A percentile compares a stretch with the other conserved stretches of the same genome.
Evolutionary conservation across 2,329 filamentous ascomycete species (phyloP).

Genomic region (Myriosclerotinia duriaeana): DNA sequence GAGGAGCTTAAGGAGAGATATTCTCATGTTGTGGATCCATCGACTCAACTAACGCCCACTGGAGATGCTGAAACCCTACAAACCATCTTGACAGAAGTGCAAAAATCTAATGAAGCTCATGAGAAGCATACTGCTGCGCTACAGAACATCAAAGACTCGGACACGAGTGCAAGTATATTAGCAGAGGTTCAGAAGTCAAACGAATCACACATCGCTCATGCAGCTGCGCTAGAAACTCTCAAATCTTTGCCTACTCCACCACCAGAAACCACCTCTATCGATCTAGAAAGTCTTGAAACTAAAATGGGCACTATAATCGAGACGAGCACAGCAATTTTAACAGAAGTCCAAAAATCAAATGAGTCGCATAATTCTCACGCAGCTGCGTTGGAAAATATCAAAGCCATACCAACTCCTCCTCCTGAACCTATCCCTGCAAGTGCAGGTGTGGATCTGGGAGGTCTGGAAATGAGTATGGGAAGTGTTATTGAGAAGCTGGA

Average conservation of each 20-base stretch:
- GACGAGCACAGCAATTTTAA: slow-evolving; percentile 26
- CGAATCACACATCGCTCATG: slow-evolving; percentile 26
- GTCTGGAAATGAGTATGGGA: slow-evolving; percentile 2
- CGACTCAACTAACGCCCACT: neutral
- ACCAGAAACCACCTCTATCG: slow-evolving; percentile 7
- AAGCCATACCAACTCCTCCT: slow-evolving; percentile 16
- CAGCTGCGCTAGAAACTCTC: slow-evolving; percentile 26
- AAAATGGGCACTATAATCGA: slow-evolving; percentile 23
- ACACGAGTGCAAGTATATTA: slow-evolving; percentile 27
- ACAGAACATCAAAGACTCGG: slow-evolving; percentile 19
- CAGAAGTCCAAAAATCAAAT: slow-evolving; percentile 26
- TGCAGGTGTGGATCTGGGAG: slow-evolving; percentile 9
- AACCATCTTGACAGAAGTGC: slow-evolving; percentile 28
- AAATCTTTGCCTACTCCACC: slow-evolving; percentile 12
- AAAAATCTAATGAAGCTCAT: slow-evolving; percentile 20
- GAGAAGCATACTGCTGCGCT: slow-evolving; percentile 28
- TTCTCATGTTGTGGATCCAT: neutral
- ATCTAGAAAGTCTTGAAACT: slow-evolving; percentile 16
- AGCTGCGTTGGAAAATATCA: slow-evolving; percentile 26
- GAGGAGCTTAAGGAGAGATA: slow-evolving; percentile 26
- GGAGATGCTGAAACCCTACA: slow-evolving; percentile 22
- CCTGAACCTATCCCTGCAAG: neutral
- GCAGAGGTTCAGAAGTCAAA: slow-evolving; percentile 27
- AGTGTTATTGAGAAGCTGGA: slow-evolving; percentile 12
- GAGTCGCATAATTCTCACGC: slow-evolving; percentile 25